phyloP scores from a whole-genome alignment of 192 early-diverging fungal genomes.

The Entomortierella beljakovae region DNA sequence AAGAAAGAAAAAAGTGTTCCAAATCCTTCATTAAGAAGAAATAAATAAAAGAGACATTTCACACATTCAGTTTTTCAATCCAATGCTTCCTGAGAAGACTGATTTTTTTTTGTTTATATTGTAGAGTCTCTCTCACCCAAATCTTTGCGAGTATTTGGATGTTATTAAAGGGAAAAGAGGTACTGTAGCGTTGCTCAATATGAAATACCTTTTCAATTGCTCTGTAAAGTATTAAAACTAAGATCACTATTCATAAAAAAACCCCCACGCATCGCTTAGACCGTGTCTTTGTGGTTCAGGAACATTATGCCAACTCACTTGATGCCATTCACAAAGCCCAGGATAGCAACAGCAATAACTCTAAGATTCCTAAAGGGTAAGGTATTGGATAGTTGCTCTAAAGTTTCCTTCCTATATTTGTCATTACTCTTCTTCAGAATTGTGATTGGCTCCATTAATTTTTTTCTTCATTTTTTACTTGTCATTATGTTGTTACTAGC shows the following conservation, averaged over 20 bases:
- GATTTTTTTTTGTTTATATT: background rate
- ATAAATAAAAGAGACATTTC: background rate
- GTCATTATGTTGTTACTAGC: constrained; percentile 11
- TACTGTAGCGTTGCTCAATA: constrained; percentile 9
- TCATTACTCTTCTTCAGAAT: background rate
- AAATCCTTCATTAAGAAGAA: background rate
- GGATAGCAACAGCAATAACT: constrained; percentile 13
- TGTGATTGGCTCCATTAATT: background rate
- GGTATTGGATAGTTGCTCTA: too few species aligned
- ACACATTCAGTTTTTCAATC: background rate
- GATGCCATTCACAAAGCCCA: constrained; percentile 21
- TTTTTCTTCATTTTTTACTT: background rate
- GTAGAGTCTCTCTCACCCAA: constrained; percentile 68
- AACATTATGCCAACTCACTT: constrained; percentile 50
- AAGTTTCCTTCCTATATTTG: too few species aligned
- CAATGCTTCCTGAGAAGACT: background rate
- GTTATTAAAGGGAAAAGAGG: constrained; percentile 72
- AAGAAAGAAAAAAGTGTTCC: background rate
- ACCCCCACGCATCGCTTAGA: constrained; percentile 43
- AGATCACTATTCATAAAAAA: background rate
- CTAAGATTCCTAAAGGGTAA: constrained; percentile 28
- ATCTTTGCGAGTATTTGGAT: constrained; percentile 73
- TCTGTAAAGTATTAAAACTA: background rate
- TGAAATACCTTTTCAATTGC: background rate
- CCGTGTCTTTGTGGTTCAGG: constrained; percentile 67